These are phyloP conservation scores for Penicillium italicum DNA, from an alignment of 2,329 filamentous ascomycete species.

Conservation along the genomic window DNA sequence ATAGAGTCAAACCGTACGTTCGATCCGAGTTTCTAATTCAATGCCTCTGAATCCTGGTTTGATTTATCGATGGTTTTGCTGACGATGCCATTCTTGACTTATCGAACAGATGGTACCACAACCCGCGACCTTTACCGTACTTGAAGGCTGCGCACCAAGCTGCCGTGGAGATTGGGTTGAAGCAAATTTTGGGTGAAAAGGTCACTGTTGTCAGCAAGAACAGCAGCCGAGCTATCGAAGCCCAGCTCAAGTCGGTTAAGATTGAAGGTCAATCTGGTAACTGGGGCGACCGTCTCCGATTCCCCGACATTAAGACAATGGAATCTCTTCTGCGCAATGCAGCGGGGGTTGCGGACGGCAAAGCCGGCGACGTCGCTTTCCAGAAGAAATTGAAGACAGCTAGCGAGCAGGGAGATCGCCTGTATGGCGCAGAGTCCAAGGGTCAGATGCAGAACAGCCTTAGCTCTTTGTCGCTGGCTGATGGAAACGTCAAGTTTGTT, in stretches of 20 bases:
- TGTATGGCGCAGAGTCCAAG: conserved; percentile 10
- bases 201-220: not conserved
- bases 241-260: conserved; percentile 29
- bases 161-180: conserved; percentile 53
- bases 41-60: not conserved
- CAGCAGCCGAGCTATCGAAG: not conserved
- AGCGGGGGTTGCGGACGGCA: not conserved
- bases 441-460: conserved; percentile 16
- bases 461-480: conserved; percentile 49
- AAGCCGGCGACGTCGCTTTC: not conserved
- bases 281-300: conserved; percentile 30
- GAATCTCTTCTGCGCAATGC: conserved; percentile 23
- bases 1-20: conserved; percentile 45
- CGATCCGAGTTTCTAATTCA: not conserved
- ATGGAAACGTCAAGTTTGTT: conserved; percentile 65
- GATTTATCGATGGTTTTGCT: not conserved
- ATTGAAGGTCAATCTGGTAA: conserved; percentile 25
- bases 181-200: conserved; percentile 41
- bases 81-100: not conserved
- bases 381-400: not conserved
- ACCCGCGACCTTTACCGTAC: conserved; percentile 1
- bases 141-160: conserved; percentile 50
- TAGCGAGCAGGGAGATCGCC: not conserved
- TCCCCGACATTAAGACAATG: conserved; percentile 31
- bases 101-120: conserved; percentile 14